Conservation (phyloP, 2,329 filamentous ascomycete species). For the Dryadomyces quercivorus region DNA sequence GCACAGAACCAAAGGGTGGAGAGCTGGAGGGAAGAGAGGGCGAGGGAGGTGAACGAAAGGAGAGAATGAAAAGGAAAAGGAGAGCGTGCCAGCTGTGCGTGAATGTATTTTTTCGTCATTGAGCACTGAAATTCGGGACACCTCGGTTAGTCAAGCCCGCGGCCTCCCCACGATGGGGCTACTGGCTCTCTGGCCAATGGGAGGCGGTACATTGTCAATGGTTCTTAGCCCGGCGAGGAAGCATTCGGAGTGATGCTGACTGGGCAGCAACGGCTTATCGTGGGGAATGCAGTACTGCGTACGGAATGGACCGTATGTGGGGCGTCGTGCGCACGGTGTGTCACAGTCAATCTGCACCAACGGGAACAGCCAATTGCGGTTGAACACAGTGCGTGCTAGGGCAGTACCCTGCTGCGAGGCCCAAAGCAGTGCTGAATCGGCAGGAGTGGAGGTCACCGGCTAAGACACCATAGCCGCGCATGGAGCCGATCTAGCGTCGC, state of each 20-base stretch:
- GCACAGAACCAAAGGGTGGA: no score
- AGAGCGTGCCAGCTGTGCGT: background rate
- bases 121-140: slow-evolving; percentile 14
- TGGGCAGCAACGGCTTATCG: slow-evolving; percentile 6
- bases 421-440: background rate
- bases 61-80: background rate
- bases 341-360: background rate
- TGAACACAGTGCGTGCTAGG: background rate
- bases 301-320: background rate
- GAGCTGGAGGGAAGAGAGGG: background rate
- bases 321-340: background rate
- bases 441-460: background rate
- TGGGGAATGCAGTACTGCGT: background rate
- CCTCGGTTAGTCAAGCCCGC: slow-evolving; percentile 12
- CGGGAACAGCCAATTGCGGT: background rate
- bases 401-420: background rate
- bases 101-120: slow-evolving; percentile 6
- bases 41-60: background rate
- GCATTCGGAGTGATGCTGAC: slow-evolving; percentile 12
- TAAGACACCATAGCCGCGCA: background rate
- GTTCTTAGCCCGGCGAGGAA: slow-evolving; percentile 5
- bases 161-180: slow-evolving; percentile 1
- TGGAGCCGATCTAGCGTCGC: background rate
- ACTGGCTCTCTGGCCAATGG: slow-evolving; percentile 8
- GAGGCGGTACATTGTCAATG: slow-evolving; percentile 11